phyloP scores from a whole-genome alignment of 768 basidiomycete species.

The Panus rudis region DNA sequence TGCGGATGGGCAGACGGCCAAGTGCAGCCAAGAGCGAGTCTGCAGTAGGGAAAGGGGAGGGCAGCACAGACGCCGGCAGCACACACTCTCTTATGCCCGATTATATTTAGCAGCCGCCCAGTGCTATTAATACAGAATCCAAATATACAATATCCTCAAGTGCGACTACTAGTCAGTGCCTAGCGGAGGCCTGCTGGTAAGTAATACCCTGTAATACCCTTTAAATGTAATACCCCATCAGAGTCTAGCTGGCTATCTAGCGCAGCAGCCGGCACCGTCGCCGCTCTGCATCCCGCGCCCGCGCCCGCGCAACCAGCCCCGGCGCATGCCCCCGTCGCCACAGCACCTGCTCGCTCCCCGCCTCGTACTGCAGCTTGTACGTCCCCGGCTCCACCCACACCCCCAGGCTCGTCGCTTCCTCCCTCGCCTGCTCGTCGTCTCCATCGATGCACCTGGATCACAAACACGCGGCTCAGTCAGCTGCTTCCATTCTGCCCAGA shows the following conservation, averaged over 20 bases:
- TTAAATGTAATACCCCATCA: no score
- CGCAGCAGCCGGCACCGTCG: slow-evolving; percentile 36
- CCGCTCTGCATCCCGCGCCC: slow-evolving; percentile 50
- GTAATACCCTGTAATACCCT: no score
- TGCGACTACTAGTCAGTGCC: no score
- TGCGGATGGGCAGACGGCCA: slow-evolving; percentile 19
- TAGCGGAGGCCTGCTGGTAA: no score
- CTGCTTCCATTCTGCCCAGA: background rate
- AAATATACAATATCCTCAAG: no score
- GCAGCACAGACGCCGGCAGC: no score
- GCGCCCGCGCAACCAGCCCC: slow-evolving; percentile 32
- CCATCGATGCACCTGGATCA: slow-evolving; percentile 21
- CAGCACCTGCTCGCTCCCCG: slow-evolving; percentile 52
- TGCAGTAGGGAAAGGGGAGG: no score
- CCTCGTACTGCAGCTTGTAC: slow-evolving; percentile 68
- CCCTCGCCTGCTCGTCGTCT: slow-evolving; percentile 21
- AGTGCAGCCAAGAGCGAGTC: slow-evolving; percentile 7
- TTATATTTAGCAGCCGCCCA: no score
- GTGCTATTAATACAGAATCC: no score
- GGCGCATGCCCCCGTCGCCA: slow-evolving; percentile 33
- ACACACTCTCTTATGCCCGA: no score
- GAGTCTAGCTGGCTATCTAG: slow-evolving; percentile 7
- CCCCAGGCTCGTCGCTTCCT: slow-evolving; percentile 34
- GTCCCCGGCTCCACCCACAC: slow-evolving; percentile 52
- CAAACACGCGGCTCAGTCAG: slow-evolving; percentile 8